A percentile compares a stretch with the other conserved stretches of the same genome.
Evolutionary conservation across 345 rosid species (phyloP).

Genomic region (Arabidopsis suecica): DNA sequence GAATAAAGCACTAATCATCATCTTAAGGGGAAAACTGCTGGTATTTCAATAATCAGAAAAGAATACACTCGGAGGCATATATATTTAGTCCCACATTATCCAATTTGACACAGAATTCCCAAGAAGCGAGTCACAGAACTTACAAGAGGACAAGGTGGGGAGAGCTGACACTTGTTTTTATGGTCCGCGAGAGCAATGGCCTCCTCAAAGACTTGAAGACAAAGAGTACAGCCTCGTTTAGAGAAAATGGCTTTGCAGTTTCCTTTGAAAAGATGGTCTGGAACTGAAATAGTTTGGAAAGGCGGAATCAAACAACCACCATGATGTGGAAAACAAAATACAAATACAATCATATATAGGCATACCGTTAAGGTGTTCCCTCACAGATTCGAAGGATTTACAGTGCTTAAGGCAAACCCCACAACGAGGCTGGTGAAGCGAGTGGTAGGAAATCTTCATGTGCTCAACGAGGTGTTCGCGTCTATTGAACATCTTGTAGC

Average conservation of each 20-base stretch:
- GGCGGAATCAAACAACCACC: background rate
- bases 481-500: conserved; percentile 75
- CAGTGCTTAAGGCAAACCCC: conserved; percentile 74
- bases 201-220: conserved; percentile 59
- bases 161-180: conserved; percentile 50
- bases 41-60: background rate
- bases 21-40: conserved; percentile 5
- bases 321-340: background rate
- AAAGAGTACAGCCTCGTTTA: conserved; percentile 61
- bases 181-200: conserved; percentile 52
- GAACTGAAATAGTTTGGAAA: background rate
- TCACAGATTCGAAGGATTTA: conserved; percentile 69
- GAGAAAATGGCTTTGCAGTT: conserved; percentile 56
- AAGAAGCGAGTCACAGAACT: conserved; percentile 33
- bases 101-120: background rate
- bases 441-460: conserved; percentile 76
- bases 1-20: background rate
- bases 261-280: conserved; percentile 57
- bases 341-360: too few species aligned
- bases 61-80: background rate
- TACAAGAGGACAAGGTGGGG: conserved; percentile 60
- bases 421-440: conserved; percentile 75
- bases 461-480: conserved; percentile 79
- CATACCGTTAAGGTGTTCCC: conserved; percentile 70
- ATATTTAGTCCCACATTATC: background rate